A percentile compares a stretch with the other conserved stretches of the same genome.
These are phyloP conservation scores for Vanrija humicola DNA, from an alignment of 1,284 basidiomycete species.

Conservation along the genomic window DNA sequence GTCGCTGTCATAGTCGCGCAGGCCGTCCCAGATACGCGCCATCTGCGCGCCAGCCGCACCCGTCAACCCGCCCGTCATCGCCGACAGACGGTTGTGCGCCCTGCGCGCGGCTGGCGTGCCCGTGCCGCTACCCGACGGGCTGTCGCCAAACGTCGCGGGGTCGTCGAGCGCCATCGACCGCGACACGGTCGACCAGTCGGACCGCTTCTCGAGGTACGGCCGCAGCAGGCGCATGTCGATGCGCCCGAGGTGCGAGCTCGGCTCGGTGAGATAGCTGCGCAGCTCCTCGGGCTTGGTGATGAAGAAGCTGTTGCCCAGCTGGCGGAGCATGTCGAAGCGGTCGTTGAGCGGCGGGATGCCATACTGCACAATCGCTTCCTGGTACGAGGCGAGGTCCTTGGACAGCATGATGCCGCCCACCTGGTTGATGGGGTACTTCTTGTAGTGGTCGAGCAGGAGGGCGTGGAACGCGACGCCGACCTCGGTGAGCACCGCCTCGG, in stretches of 20 bases:
- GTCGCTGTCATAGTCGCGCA: constrained; percentile 44
- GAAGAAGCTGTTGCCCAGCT: constrained; percentile 97
- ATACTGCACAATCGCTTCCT: constrained; percentile 82
- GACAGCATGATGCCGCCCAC: constrained; percentile 97
- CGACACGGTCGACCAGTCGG: constrained; percentile 60
- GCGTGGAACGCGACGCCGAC: constrained; percentile 95
- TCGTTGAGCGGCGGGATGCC: constrained; percentile 78
- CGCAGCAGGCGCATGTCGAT: constrained; percentile 83
- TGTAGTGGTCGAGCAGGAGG: constrained; percentile 86
- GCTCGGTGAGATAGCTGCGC: constrained; percentile 84
- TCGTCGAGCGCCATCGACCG: constrained; percentile 41
- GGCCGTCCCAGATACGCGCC: constrained; percentile 42
- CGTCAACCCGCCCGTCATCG: constrained; percentile 43
- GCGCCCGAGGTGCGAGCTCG: constrained; percentile 69
- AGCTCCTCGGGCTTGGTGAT: constrained; percentile 89
- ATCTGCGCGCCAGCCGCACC: constrained; percentile 46
- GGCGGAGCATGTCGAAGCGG: constrained; percentile 96
- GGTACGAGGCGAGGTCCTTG: constrained; percentile 94
- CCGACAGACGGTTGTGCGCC: constrained; percentile 22
- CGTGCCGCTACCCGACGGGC: neutral
- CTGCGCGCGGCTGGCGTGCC: constrained; percentile 9
- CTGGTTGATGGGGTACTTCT: constrained; percentile 93
- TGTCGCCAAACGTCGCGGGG: neutral
- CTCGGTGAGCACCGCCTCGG: constrained; percentile 86
- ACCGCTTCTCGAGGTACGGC: constrained; percentile 85